Conservation (phyloP, 352 stramenopile genomes). For the Phytophthora hibernalis region DNA sequence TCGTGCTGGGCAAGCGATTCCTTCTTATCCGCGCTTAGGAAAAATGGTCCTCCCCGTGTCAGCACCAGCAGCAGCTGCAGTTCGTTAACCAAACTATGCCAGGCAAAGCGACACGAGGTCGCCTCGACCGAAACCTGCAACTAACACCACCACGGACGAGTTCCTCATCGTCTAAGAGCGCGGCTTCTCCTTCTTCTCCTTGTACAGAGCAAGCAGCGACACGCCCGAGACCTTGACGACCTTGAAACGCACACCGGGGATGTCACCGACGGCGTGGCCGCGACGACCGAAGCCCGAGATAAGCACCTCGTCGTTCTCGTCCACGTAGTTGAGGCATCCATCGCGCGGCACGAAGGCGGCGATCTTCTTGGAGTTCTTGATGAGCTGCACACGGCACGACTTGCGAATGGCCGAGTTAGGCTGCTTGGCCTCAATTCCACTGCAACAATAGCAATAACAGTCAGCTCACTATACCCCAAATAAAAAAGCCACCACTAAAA, state of each 20-base stretch:
- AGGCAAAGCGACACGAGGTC: neutral
- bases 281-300: constrained; percentile 99
- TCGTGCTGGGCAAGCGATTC: constrained; percentile 47
- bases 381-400: constrained; percentile 99
- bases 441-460: constrained; percentile 30
- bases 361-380: constrained; percentile 99
- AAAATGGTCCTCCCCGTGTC: constrained; percentile 27
- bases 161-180: constrained; percentile 92
- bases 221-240: constrained; percentile 99
- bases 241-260: constrained; percentile 99
- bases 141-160: constrained; percentile 12
- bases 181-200: constrained; percentile 99
- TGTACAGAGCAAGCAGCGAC: constrained; percentile 99
- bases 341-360: constrained; percentile 99
- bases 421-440: constrained; percentile 99
- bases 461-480: neutral
- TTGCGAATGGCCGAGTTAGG: constrained; percentile 99
- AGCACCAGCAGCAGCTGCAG: constrained; percentile 14
- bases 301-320: constrained; percentile 99
- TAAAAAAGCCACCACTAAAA: neutral
- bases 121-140: neutral
- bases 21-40: constrained; percentile 48
- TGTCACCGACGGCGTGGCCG: constrained; percentile 99
- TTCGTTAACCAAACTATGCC: neutral
- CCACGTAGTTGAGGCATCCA: constrained; percentile 99